Percentiles rank a stretch among this genome's conserved stretches.
Evolutionary conservation across 805 yeast species (phyloP).

Genomic region (Saccharomycopsis sp.): DNA sequence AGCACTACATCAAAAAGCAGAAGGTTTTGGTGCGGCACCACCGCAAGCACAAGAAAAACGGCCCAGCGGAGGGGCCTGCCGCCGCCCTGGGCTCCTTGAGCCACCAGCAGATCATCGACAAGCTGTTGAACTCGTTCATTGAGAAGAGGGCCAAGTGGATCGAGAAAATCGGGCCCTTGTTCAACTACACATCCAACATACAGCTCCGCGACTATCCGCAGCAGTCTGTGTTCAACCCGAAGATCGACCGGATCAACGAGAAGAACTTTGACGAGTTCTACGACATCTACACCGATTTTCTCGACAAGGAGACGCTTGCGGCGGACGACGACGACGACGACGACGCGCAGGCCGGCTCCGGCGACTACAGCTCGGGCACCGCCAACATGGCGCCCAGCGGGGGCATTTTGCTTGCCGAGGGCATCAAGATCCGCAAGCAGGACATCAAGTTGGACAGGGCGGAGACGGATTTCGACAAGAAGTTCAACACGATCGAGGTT

Average conservation of each 20-base stretch:
- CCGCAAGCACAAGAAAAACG: constrained; percentile 40
- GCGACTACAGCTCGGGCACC: not conserved
- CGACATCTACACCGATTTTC: constrained; percentile 17
- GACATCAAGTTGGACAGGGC: constrained; percentile 12
- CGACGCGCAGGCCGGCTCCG: constrained; percentile 23
- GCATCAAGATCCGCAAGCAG: constrained; percentile 13
- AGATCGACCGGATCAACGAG: constrained; percentile 15
- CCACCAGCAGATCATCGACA: constrained; percentile 66
- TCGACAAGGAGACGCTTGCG: constrained; percentile 21
- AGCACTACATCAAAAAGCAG: constrained; percentile 77
- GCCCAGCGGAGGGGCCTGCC: constrained; percentile 29
- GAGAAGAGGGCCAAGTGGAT: constrained; percentile 91
- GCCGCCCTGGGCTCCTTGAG: constrained; percentile 30
- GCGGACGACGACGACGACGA: constrained; percentile 37
- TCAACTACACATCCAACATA: constrained; percentile 53
- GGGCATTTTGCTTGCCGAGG: constrained; percentile 22
- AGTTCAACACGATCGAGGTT: constrained; percentile 5
- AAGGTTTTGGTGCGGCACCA: constrained; percentile 65
- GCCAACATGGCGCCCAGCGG: constrained; percentile 25
- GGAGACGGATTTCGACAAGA: constrained; percentile 7
- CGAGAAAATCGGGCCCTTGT: constrained; percentile 79
- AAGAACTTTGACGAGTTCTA: constrained; percentile 20
- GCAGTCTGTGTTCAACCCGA: constrained; percentile 46
- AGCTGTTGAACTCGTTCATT: constrained; percentile 68
- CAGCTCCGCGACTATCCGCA: constrained; percentile 62